Conservation (phyloP, 2,329 filamentous ascomycete genomes). For the Fusarium guadeloupense region DNA sequence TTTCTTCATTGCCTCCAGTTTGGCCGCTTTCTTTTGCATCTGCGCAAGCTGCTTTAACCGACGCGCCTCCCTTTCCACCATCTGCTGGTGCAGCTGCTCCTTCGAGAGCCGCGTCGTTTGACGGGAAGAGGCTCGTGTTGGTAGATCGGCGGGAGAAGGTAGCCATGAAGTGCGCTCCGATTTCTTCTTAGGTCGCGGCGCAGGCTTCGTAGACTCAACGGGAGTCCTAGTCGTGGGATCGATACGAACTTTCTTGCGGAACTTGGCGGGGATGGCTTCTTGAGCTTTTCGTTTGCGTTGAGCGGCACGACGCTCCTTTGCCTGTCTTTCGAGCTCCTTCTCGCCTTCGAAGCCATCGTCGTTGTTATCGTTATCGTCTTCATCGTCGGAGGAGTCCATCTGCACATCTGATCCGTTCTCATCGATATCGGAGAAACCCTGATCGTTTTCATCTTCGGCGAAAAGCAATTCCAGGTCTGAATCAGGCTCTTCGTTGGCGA, state of each 20-base stretch:
- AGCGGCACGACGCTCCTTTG: conserved; percentile 71
- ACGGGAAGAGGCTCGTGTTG: conserved; percentile 66
- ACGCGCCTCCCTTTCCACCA: conserved; percentile 76
- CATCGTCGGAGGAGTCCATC: conserved; percentile 85
- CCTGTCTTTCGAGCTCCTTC: conserved; percentile 81
- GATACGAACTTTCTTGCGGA: conserved; percentile 81
- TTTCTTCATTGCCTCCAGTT: conserved; percentile 77
- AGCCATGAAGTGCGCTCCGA: conserved; percentile 69
- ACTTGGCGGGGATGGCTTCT: conserved; percentile 75
- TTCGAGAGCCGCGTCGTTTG: conserved; percentile 68
- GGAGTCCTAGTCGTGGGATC: conserved; percentile 58
- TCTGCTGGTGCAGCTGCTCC: conserved; percentile 72
- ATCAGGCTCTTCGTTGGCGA: conserved; percentile 77
- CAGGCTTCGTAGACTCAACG: conserved; percentile 50
- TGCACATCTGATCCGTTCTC: conserved; percentile 78
- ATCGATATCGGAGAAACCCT: conserved; percentile 74
- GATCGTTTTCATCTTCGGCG: conserved; percentile 75
- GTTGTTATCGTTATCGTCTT: conserved; percentile 74
- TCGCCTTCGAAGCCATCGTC: conserved; percentile 84
- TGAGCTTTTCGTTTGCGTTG: conserved; percentile 84
- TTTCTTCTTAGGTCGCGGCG: conserved; percentile 66
- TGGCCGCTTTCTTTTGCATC: conserved; percentile 75
- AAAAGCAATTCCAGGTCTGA: conserved; percentile 79
- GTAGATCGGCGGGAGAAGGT: conserved; percentile 62
- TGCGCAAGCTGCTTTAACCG: conserved; percentile 74